Evolutionary conservation across 2,329 filamentous ascomycete species (phyloP).

Genomic region (Paramyrothecium roridum): DNA sequence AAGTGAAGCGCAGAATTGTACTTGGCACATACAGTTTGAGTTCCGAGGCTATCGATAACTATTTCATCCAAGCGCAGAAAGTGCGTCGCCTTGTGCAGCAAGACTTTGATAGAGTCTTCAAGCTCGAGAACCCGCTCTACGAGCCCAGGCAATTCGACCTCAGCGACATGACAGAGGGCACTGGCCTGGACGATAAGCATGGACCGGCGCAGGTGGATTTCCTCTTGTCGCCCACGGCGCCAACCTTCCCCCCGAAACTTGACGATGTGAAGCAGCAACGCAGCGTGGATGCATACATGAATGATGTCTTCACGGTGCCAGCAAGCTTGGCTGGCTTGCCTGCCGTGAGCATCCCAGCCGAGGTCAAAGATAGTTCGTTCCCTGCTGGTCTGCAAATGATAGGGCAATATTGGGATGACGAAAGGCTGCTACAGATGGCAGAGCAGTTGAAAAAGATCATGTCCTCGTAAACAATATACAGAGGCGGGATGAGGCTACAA

Average conservation of each 20-base stretch:
- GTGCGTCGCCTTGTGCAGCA: slow-evolving; percentile 77
- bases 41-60: slow-evolving; percentile 89
- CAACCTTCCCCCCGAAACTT: slow-evolving; percentile 67
- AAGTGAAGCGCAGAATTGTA: slow-evolving; percentile 83
- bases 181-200: slow-evolving; percentile 51
- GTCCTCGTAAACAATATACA: slow-evolving; percentile 2
- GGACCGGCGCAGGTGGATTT: slow-evolving; percentile 73
- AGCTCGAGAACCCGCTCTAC: slow-evolving; percentile 64
- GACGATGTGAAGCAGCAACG: slow-evolving; percentile 52
- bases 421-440: slow-evolving; percentile 57
- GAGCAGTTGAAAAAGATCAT: slow-evolving; percentile 31
- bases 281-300: slow-evolving; percentile 77
- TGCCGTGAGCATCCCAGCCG: slow-evolving; percentile 73
- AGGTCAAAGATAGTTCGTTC: slow-evolving; percentile 25
- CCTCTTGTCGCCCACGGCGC: slow-evolving; percentile 82
- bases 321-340: slow-evolving; percentile 90
- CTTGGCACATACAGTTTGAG: slow-evolving; percentile 88
- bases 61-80: slow-evolving; percentile 91
- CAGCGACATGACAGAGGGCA: slow-evolving; percentile 54
- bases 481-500: slow-evolving; percentile 6
- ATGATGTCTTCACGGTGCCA: slow-evolving; percentile 94
- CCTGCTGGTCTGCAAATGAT: slow-evolving; percentile 68
- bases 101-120: slow-evolving; percentile 83
- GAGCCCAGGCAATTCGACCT: slow-evolving; percentile 52
- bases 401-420: slow-evolving; percentile 78